Base-by-base conservation (phyloP, 2,329 filamentous ascomycete species). In the Xylariaceae sp. region DNA sequence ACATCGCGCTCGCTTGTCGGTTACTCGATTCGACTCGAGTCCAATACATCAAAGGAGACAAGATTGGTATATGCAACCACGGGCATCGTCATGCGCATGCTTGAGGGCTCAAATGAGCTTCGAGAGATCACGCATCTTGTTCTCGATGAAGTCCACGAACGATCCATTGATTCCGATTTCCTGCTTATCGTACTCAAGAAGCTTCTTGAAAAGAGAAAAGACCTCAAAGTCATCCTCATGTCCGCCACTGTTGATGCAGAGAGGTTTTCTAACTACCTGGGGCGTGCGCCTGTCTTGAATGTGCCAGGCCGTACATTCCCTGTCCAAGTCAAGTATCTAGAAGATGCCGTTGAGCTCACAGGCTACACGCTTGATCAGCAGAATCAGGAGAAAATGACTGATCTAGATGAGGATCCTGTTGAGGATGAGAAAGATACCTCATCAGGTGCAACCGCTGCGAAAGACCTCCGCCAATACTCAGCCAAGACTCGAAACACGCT, bases 71-170 rank as follows among this genome's bases (percentile, higher is more conserved):
- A 90, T 67, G 93, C 93, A 42, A 96, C 86, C 2, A 86, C 82
- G 5, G 82, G 93, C 71, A 95, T 98, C 47, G 89, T 98, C n/a
- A 88, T 98, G 75, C 83, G 93, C 22, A 97, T 98, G 92, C 75
- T 98, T 12, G 93, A 98, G 65, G 85, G 85, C 7, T 87, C 88
- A 0, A 86, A 89, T 53, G 86, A 94, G 45, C 78, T 98, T 35
- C 79, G 82, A 46, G 92, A 96, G 53, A 84, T 98, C 42, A 95
- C 92, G 0, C 93, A 97, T 68, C 71, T 98, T 48, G 83, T 98
- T 37, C 82, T 98, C n/a, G 93, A 98, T 61, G 93, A 98, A 67
- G 92, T 97, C 2, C 93, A 98, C 62, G 93, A 98, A 65, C 83
- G 92, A 50, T 88, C 89, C 11, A 97, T 98, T 56, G 93, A 98